Evolutionary conservation across 2,329 filamentous ascomycete genomes (phyloP), one percentile per base, ranked within the genome.

Genomic region (Teratosphaeria viscida): DNA sequence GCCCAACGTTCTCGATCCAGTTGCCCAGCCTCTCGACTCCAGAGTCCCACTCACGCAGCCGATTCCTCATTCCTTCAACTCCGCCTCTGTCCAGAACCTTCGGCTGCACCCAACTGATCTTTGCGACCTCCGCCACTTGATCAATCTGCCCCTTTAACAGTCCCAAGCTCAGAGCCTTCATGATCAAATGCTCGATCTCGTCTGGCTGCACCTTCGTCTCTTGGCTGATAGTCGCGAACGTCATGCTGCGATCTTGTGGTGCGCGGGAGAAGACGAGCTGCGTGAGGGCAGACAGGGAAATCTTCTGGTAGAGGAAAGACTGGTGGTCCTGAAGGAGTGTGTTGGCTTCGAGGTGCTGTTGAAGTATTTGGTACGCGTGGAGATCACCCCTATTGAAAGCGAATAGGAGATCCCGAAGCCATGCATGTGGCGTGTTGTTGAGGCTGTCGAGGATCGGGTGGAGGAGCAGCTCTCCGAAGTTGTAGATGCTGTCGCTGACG

Each of bases 51-150:
- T 99, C 92, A 72, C 88, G 86, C 71, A 99, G 77, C 68, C 94
- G 82, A 71, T 85, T 81, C 69, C 90, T 85, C 92, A 99, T 96
- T 70, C 86, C 89, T 70, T 88, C 89, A 68, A 99, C 96, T 79
- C 97, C 94, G 75, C 85, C 86, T 85, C 92, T 90, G 74, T 97
- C 94, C 66, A 99, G 78, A 35, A 99, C 92, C 82, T 97, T 97
- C 26, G 94, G 94, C 78, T 99, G 94, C 61, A 99, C 94, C 94
- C 94, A 99, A 70, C 92, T 92, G 76, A 99, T 96, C 72, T 92
- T 85, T 52, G 94, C 94, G 66, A 97, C 85, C 75, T 92, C 87
- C 55, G 90, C 90, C 35, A 99, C 94, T 78, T 99, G 92, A 74
- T 99, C 94, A 69, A 99, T 97, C 59, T 89, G 94, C 54, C 94